Base-by-base conservation (phyloP, 345 rosid species). In the Brassica cretica region DNA sequence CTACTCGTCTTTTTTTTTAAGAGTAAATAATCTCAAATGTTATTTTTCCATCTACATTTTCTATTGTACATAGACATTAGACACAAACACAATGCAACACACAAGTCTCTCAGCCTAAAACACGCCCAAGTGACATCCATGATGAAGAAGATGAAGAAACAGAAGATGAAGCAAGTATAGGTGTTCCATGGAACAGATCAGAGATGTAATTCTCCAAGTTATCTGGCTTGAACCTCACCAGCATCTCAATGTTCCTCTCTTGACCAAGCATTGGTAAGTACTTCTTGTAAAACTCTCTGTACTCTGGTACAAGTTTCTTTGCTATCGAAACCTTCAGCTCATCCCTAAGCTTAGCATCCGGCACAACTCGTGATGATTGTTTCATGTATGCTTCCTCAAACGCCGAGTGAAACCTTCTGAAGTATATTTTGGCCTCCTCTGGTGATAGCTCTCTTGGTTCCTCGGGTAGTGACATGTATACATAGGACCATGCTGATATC, bases 341-440 rank as follows among this genome's bases (percentile, higher is more conserved):
- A 39, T 95, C 94, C 65, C 94, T 80, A 21, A 93, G 53, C 62
- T 81, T 85, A 37, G 84, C 24, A 74, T 95, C 91, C 11, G 88
- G 84, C 39, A 90, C 86, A 10, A 87, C 71, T 90, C 88, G 82
- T 2, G 87, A 80, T 6, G 78, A 70, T 82, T 93, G 99, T 70
- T 83, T 91, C 81, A 41, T 80, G 46, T 90, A 89, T 37, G 91
- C 87, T 66, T 91, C 92, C 69, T 91, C 96, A 59, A 95, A 95
- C 6, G 93, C 90, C 0, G 77, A 59, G 66, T 86, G 88, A 67
- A 95, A 95, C 64, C 84, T 84, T 80, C 24, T 80, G 55, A 93
- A 93, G 46, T 80, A 68, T 64, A 79, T 88, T 59, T 82, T 84
- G 14, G 77, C 90, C 0, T 63, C 87, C 15, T 84, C 86, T 12